Evolutionary conservation across 1,139 yeast species (phyloP), one percentile per base, ranked within the genome.

Genomic region (Sugiyamaella sp.): DNA sequence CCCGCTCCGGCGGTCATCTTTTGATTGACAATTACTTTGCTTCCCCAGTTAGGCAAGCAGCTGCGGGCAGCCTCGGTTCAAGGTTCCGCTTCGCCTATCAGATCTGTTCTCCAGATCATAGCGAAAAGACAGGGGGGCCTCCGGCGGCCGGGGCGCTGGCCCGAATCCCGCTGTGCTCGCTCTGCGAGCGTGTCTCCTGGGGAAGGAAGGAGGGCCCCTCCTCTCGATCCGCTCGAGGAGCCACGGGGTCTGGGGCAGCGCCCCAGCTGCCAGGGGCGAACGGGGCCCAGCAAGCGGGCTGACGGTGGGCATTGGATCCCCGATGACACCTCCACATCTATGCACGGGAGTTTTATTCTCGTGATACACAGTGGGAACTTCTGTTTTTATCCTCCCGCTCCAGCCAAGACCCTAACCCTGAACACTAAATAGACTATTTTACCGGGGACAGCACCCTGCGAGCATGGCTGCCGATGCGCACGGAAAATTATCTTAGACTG

Each of bases 61-160:
- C n/a, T n/a, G n/a, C n/a, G n/a, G n/a, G n/a, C n/a, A n/a, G n/a
- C n/a, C n/a, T n/a, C n/a, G n/a, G n/a, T n/a, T n/a, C n/a, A n/a
- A n/a, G n/a, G n/a, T n/a, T n/a, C n/a, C n/a, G n/a, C n/a, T n/a
- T n/a, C n/a, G n/a, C n/a, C n/a, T n/a, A n/a, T n/a, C n/a, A n/a
- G n/a, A n/a, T n/a, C n/a, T n/a, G n/a, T n/a, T n/a, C n/a, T n/a
- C n/a, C n/a, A n/a, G n/a, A n/a, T n/a, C n/a, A n/a, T n/a, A n/a
- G n/a, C n/a, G n/a, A n/a, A n/a, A n/a, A n/a, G n/a, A n/a, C n/a
- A n/a, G n/a, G 35, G 14, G n/a, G 8, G 35, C 35, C 35, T 12
- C 35, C 35, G 35, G 35, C 35, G 35, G 35, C 35, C n/a, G 35
- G 35, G 35, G 35, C 35, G 8, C 35, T 12, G 35, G 14, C 35